These are phyloP conservation scores for Cornus kousa DNA, from an alignment of 148 eudicot genomes.

Conservation along the genomic window DNA sequence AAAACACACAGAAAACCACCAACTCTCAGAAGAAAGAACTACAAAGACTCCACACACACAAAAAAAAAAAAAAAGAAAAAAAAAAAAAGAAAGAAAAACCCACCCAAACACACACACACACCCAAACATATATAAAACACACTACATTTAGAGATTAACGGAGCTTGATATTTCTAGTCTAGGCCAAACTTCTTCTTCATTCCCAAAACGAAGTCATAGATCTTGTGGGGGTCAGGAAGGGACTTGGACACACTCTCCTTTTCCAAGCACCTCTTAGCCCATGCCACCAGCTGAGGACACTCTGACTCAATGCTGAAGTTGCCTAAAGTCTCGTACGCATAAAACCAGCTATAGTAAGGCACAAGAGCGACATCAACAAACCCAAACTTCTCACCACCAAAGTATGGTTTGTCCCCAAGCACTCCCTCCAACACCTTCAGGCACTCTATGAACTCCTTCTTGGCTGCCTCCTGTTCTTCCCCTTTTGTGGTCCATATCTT, in stretches of 20 bases:
- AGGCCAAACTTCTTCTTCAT: neutral
- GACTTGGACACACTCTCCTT: constrained; percentile 31
- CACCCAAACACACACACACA: too few species aligned
- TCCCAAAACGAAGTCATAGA: constrained; percentile 9
- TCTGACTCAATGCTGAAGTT: constrained; percentile 29
- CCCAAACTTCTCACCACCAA: constrained; percentile 32
- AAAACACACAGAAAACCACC: too few species aligned
- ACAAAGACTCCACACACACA: too few species aligned
- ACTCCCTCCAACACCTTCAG: constrained; percentile 24
- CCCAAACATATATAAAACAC: neutral
- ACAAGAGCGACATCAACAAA: constrained; percentile 34
- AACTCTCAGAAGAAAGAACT: too few species aligned
- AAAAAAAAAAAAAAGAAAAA: too few species aligned
- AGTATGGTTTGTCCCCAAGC: constrained; percentile 32
- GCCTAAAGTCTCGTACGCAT: constrained; percentile 25
- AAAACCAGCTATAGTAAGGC: constrained; percentile 37
- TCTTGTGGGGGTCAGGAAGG: constrained; percentile 16
- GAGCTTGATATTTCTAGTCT: too few species aligned
- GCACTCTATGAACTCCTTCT: constrained; percentile 29
- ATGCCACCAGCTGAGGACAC: constrained; percentile 34
- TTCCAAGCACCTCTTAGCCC: constrained; percentile 42
- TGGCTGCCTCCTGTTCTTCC: constrained; percentile 21
- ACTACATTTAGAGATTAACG: too few species aligned
- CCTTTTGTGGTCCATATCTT: constrained; percentile 22
- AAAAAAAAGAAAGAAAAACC: too few species aligned